Evolutionary conservation across 2,329 filamentous ascomycete genomes (phyloP), one percentile per base, ranked within the genome.

Genomic region (Xylaria sp.): DNA sequence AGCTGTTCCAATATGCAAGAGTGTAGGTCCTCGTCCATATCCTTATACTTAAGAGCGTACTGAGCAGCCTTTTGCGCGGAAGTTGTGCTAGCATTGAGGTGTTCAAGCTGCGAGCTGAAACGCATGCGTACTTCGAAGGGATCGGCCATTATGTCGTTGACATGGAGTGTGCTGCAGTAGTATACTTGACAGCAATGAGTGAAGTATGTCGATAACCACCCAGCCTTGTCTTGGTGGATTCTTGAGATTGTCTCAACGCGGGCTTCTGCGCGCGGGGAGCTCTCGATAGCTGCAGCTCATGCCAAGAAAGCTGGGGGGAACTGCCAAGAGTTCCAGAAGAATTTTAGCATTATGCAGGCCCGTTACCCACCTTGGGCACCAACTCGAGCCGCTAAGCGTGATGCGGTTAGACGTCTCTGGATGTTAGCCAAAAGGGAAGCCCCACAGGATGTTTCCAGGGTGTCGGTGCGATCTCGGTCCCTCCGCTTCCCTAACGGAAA

Each of bases 51-150:
- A 71, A 99, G 87, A 15, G 96, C 96, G 90, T 97, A 99, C 79
- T 94, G 91, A 34, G 96, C 95, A 2, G 94, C 93, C 83, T 98
- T 98, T 77, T 95, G 92, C 1, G 94, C 92, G 15, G 94, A 95
- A 15, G 91, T 92, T 66, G 96, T 91, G 5, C 93, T 95, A 13
- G 96, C 96, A 80, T 94, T 97, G 70, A 99, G 89, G 79, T 96
- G 93, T 74, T 97, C 91, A 28, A 99, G 89, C 80, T 96, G 92
- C 62, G 88, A 88, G 63, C 94, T 98, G 85, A 99, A 99, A 82
- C 94, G 94, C 89, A 99, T 94, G 79, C 96, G 94, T 76, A 98
- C 95, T 85, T 98, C 96, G 81, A 99, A 99, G 6, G 97, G 96
- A 82, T 99, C 94, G 58, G 86, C 83, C 86, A 89, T 89, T 34